These are phyloP conservation scores for Coprinopsis marcescibilis DNA, from an alignment of 768 basidiomycete species.

Conservation along the genomic window DNA sequence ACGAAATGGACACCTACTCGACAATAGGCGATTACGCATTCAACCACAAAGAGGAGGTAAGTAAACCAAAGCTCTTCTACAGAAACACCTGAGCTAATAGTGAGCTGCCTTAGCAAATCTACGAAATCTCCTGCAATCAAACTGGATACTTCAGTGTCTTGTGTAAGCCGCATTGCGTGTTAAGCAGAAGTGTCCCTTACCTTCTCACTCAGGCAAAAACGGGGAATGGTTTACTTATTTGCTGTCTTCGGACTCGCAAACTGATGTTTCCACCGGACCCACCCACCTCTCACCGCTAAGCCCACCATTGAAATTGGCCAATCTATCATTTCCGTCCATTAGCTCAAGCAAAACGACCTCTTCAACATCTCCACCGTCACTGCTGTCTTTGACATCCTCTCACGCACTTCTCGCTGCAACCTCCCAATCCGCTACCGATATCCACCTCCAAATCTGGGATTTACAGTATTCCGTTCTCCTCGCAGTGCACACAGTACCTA, in stretches of 20 bases:
- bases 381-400: conserved; percentile 50
- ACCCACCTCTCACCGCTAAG: conserved; percentile 22
- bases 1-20: conserved; percentile 25
- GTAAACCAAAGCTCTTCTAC: conserved; percentile 1
- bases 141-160: conserved; percentile 46
- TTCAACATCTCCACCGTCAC: conserved; percentile 22
- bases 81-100: conserved; percentile 6
- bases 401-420: conserved; percentile 50
- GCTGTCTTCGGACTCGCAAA: conserved; percentile 19
- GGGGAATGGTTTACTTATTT: conserved; percentile 39
- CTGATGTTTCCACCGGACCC: conserved; percentile 26
- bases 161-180: conserved; percentile 31
- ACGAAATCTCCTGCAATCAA: conserved; percentile 36
- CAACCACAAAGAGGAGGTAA: conserved; percentile 27
- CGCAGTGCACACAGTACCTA: conserved; percentile 43
- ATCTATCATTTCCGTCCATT: conserved; percentile 15
- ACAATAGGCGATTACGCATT: conserved; percentile 24
- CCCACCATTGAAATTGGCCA: conserved; percentile 20
- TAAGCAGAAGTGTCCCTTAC: neutral
- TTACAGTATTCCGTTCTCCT: conserved; percentile 62
- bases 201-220: conserved; percentile 29
- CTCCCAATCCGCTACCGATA: conserved; percentile 31
- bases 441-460: conserved; percentile 62
- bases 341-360: conserved; percentile 12
- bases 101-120: conserved; percentile 27